Percentiles rank a stretch among this genome's conserved stretches.
Evolutionary conservation across 1,284 basidiomycete species (phyloP).

Genomic region (Ceraceosorus guamensis): DNA sequence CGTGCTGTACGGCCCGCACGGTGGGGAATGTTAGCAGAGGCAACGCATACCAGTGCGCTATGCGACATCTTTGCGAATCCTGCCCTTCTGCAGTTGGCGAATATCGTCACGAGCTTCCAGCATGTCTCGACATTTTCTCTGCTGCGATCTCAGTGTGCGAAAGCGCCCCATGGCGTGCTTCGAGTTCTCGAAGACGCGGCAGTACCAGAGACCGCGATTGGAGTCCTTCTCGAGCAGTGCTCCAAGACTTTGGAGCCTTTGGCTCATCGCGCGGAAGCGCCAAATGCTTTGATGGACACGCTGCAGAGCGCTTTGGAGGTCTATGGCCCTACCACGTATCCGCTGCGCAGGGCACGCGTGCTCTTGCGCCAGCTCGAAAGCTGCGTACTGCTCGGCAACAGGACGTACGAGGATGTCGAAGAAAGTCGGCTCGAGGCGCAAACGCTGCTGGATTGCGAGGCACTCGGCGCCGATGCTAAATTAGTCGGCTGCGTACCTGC

Average conservation of each 20-base stretch:
- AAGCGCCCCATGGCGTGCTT: constrained; percentile 1
- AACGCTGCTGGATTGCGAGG: constrained; percentile 3
- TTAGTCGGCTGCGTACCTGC: background rate
- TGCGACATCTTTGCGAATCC: too few relatives aligned
- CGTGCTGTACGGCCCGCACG: too few relatives aligned
- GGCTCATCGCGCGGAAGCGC: constrained; percentile 20
- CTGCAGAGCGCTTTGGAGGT: constrained; percentile 12
- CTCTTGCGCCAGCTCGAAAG: constrained; percentile 21
- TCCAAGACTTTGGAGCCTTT: constrained; percentile 15
- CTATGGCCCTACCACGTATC: constrained; percentile 12
- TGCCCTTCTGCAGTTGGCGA: too few relatives aligned
- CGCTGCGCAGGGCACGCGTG: constrained; percentile 23
- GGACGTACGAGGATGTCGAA: constrained; percentile 6
- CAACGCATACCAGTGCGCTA: too few relatives aligned
- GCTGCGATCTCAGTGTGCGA: background rate
- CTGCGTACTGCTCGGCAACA: constrained; percentile 14
- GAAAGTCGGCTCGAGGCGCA: constrained; percentile 11
- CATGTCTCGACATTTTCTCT: too few relatives aligned
- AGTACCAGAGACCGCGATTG: constrained; percentile 7
- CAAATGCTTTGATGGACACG: constrained; percentile 13
- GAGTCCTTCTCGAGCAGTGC: constrained; percentile 24
- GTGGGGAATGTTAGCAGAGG: too few relatives aligned
- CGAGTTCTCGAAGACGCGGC: constrained; percentile 5
- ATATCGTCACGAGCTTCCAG: too few relatives aligned
- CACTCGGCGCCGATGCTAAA: background rate